Evolutionary conservation across 2,329 filamentous ascomycete species (phyloP), one percentile per base, ranked within the genome.

Genomic region (Lasiodiplodia gonubiensis): DNA sequence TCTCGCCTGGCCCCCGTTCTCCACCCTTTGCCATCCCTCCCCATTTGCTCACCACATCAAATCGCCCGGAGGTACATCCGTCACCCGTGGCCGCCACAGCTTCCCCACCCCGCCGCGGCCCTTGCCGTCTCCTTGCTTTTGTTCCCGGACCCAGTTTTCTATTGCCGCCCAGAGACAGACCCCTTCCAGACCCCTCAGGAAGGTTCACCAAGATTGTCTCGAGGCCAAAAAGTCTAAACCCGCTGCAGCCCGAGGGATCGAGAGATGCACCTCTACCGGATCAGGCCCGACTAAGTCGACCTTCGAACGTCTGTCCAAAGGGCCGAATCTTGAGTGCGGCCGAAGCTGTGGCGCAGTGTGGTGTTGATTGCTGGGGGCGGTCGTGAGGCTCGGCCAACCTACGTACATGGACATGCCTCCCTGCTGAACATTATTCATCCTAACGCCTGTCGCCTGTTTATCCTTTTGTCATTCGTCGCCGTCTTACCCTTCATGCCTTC

Each of bases 401-500:
- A 42, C 39, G 16, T 42, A 10, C 42, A 46, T n/a, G 42, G 42
- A 27, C 18, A 25, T 12, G 27, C 42, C 23, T 52, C 49, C 49
- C 7, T 27, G 5, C 25, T 52, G 12, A 21, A 18, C 4, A 33
- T 49, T n/a, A 46, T n/a, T 46, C 42, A 46, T 10, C 42, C 42
- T 46, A 46, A n/a, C 42, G 27, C 27, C 25, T 49, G 23, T n/a
- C 10, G 18, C 14, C 7, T 46, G 61, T 12, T 54, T n/a, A 27
- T 4, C 16, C 18, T 30, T 42, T 23, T 33, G 33, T 0, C 8
- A 18, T n/a, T 18, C n/a, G 14, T 25, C n/a, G 7, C 33, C 2
- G 46, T 30, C 7, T 21, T 54, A 6, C 30, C 4, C 25, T 11
- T 48, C 25, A 65, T 14, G 39, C 35, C 25, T 80, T 79, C 35